Conservation (phyloP, 2,329 filamentous ascomycete species). For the Cryphonectria nitschkei region DNA sequence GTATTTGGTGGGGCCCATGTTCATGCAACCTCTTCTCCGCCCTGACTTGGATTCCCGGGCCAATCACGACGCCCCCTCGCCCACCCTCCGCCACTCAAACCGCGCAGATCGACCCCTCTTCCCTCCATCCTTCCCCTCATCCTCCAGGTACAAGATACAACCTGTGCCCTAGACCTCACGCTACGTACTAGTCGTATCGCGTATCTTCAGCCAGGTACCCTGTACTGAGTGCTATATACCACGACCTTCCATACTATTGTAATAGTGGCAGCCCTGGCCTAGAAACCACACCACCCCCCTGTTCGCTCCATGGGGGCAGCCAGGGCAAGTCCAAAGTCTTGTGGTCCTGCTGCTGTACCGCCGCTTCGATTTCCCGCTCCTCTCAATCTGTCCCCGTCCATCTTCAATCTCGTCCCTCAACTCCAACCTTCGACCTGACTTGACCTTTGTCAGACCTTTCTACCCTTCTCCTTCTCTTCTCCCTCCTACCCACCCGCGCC, state of each 20-base stretch:
- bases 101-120: slow-evolving; percentile 3
- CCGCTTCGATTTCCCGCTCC: slow-evolving; percentile 5
- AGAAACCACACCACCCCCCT: background rate
- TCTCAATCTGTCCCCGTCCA: slow-evolving; percentile 4
- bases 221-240: background rate
- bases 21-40: slow-evolving; percentile 5
- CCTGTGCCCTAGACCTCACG: background rate
- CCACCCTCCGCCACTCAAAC: slow-evolving; percentile 16
- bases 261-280: background rate
- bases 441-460: slow-evolving; percentile 11
- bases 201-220: background rate
- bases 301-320: background rate
- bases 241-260: background rate
- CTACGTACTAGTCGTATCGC: background rate
- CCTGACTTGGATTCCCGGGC: slow-evolving; percentile 8
- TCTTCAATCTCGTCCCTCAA: slow-evolving; percentile 11
- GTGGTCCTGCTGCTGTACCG: slow-evolving; percentile 1
- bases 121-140: slow-evolving; percentile 7
- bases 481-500: slow-evolving; percentile 4
- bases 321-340: background rate
- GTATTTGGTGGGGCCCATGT: background rate
- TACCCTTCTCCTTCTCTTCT: slow-evolving; percentile 9
- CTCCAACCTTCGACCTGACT: background rate
- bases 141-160: background rate
- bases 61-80: slow-evolving; percentile 4